Percentiles rank a stretch among this genome's conserved stretches.
phyloP scores from a whole-genome alignment of 495 filamentous ascomycete genomes.

The Trichoderma reesei region DNA sequence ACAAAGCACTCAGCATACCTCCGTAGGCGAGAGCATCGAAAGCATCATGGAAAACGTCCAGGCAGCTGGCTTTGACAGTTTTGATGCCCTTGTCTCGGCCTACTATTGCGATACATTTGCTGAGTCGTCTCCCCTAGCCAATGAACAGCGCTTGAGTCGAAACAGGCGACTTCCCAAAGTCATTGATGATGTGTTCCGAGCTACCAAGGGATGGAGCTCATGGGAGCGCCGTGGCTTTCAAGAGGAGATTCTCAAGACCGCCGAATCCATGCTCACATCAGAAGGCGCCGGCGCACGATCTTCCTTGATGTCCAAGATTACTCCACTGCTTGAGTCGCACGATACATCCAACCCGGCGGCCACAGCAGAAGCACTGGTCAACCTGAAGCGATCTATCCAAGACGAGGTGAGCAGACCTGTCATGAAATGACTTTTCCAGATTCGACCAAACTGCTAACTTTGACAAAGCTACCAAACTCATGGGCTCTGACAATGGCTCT shows the following conservation, averaged over 20 bases:
- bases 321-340: neutral
- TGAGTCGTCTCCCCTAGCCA: neutral
- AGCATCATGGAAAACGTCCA: slow-evolving; percentile 8
- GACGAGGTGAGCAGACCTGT: slow-evolving; percentile 1
- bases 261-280: neutral
- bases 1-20: neutral
- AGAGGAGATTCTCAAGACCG: slow-evolving; percentile 4
- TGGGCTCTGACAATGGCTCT: slow-evolving; percentile 9
- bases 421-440: neutral
- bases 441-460: neutral
- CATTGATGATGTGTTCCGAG: neutral
- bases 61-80: slow-evolving; percentile 10
- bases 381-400: slow-evolving; percentile 7
- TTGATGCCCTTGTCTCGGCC: slow-evolving; percentile 8
- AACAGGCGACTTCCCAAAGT: slow-evolving; percentile 8
- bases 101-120: slow-evolving; percentile 4
- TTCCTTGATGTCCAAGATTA: neutral
- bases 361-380: neutral
- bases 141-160: slow-evolving; percentile 7
- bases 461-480: neutral
- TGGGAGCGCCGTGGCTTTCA: slow-evolving; percentile 10
- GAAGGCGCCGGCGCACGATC: neutral
- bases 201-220: neutral
- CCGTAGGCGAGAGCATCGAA: slow-evolving; percentile 8
- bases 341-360: neutral